These are phyloP conservation scores for Lipomyces starkeyi DNA, from an alignment of 805 yeast species.

Conservation along the genomic window DNA sequence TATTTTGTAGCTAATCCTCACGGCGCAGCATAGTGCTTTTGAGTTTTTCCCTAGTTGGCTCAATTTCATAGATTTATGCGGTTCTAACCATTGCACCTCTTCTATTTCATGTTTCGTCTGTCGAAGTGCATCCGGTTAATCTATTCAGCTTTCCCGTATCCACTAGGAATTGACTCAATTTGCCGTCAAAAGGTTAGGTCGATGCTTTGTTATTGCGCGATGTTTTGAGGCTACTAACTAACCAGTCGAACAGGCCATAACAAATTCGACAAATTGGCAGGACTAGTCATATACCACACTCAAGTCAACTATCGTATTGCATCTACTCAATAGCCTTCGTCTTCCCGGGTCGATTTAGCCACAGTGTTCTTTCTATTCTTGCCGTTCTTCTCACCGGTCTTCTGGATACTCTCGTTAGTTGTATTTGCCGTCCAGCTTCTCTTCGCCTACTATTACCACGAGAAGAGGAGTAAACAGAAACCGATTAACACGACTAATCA, in stretches of 20 bases:
- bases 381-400: conserved; percentile 2
- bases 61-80: background rate
- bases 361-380: background rate
- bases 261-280: background rate
- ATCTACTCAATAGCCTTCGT: background rate
- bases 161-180: background rate
- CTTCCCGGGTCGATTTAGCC: background rate
- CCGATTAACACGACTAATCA: conserved; percentile 5
- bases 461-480: background rate
- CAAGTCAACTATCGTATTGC: background rate
- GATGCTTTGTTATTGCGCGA: background rate
- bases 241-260: background rate
- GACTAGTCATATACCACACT: background rate
- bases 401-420: background rate
- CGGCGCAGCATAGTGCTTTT: too few species aligned
- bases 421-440: background rate
- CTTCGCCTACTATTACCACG: background rate
- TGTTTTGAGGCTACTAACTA: background rate
- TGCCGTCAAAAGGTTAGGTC: background rate
- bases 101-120: background rate
- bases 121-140: background rate
- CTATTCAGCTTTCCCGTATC: background rate
- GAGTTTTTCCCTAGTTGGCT: too few species aligned
- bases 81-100: too few species aligned
- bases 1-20: background rate